Base-by-base conservation (phyloP, 176 grass and related monocot genomes). In the Olyra latifolia region DNA sequence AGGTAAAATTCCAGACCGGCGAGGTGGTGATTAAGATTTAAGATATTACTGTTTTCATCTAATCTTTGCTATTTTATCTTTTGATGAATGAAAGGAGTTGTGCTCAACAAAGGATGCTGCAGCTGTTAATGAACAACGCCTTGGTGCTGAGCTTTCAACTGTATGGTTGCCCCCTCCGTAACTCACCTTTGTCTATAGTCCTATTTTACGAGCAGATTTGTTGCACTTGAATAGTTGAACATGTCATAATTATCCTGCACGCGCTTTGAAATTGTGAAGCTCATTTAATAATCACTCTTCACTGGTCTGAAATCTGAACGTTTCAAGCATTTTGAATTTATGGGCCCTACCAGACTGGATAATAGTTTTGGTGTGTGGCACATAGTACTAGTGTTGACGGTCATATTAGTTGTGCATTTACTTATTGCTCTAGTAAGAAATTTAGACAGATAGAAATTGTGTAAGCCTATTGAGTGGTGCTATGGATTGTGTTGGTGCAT, bases 111-210 rank as follows among this genome's bases (percentile, higher is more conserved):
- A 93, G 85, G 92, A 93, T 61, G 43, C 75, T 48, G 88, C 96
- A 78, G 82, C 96, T 65, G 85, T 76, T 69, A 93, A 93, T 62
- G 96, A 99, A 72, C 90, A 88, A 57, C 92, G 77, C 42, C 66
- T 93, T 71, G 49, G 49, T 65, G 76, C 92, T 53, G 92, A 99
- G 75, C 84, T 99, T 49, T 82, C 88, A 88, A 95, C 92, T 59
- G 96, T 98, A 89, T 78, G 85, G 76, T 72, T 75, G 11, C 40
- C 50, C 16, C 56, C 29, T 38, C 61, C 22, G 44, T 17, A 52
- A 49, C 24, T 8, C 19, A 6, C 1, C 11, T 55, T 23, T 83
- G 68, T 66, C 10, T 45, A 30, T 80, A 44, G 5, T 20, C 57
- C 29, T 42, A 77, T 47, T 27, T 62, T 47, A 44, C 38, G 46